These are phyloP conservation scores for Daldinia decipiens DNA, from an alignment of 495 filamentous ascomycete species.

Conservation along the genomic window DNA sequence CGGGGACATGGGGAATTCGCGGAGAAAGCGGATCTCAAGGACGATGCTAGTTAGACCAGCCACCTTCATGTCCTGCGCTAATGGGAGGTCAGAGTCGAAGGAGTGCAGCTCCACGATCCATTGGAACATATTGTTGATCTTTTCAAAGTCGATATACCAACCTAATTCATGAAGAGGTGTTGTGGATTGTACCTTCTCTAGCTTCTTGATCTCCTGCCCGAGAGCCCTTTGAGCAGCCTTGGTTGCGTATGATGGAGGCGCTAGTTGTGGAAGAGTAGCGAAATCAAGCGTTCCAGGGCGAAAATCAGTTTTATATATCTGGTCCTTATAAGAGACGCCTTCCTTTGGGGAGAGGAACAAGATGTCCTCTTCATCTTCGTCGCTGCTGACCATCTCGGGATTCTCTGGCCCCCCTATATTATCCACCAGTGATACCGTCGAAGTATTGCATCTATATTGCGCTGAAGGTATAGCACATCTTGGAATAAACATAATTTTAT, in stretches of 20 bases:
- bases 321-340: slow-evolving; percentile 26
- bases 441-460: background rate
- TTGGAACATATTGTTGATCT: slow-evolving; percentile 78
- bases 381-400: slow-evolving; percentile 54
- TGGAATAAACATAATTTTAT: slow-evolving; percentile 27
- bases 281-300: slow-evolving; percentile 69
- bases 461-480: slow-evolving; percentile 33
- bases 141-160: slow-evolving; percentile 78
- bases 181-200: slow-evolving; percentile 70
- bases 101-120: slow-evolving; percentile 94
- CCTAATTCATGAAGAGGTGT: slow-evolving; percentile 76
- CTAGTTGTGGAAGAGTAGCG: slow-evolving; percentile 65
- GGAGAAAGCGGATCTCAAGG: slow-evolving; percentile 81
- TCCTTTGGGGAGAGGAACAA: slow-evolving; percentile 55
- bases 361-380: slow-evolving; percentile 64
- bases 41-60: slow-evolving; percentile 72
- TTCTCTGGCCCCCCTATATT: slow-evolving; percentile 47
- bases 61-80: slow-evolving; percentile 78
- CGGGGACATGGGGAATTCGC: slow-evolving; percentile 77
- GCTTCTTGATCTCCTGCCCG: slow-evolving; percentile 66
- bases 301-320: slow-evolving; percentile 66
- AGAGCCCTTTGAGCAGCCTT: slow-evolving; percentile 69
- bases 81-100: slow-evolving; percentile 73
- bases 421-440: background rate
- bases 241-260: slow-evolving; percentile 76